Evolutionary conservation across 2,329 filamentous ascomycete genomes (phyloP).

Genomic region (Tolypocladium nubicola): DNA sequence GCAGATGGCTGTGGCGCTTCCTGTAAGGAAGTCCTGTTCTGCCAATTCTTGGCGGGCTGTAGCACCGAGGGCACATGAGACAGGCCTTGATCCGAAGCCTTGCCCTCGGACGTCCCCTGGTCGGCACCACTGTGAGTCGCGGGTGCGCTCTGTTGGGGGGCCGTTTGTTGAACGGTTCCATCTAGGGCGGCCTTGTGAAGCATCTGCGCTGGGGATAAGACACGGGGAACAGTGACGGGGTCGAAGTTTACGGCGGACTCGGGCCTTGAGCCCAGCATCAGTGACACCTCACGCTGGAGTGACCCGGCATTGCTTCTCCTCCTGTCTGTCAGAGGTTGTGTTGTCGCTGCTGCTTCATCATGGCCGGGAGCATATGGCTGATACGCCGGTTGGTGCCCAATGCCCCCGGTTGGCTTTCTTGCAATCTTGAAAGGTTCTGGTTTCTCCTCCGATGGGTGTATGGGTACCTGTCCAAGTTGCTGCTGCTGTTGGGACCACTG

Average conservation of each 20-base stretch:
- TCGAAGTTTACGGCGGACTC: conserved; percentile 11
- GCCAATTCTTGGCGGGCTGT: conserved; percentile 1
- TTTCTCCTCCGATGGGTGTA: not conserved
- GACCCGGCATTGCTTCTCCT: conserved; percentile 5
- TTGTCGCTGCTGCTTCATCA: not conserved
- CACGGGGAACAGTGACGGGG: conserved; percentile 9
- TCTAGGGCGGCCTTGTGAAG: conserved; percentile 9
- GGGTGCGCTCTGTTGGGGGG: not conserved
- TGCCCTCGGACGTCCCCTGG: too few relatives aligned
- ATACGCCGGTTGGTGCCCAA: conserved; percentile 1
- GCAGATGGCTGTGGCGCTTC: not conserved
- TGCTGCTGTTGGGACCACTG: not conserved
- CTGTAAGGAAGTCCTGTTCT: conserved; percentile 1
- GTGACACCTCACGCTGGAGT: conserved; percentile 14
- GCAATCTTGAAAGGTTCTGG: conserved; percentile 6
- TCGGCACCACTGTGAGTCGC: not conserved
- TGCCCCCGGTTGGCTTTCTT: conserved; percentile 4
- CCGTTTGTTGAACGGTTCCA: conserved; percentile 3
- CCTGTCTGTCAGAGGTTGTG: conserved; percentile 1
- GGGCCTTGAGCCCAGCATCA: conserved; percentile 9
- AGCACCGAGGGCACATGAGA: conserved; percentile 4
- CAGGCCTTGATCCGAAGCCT: not conserved
- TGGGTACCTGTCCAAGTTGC: not conserved
- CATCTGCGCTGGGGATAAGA: conserved; percentile 12
- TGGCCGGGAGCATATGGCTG: conserved; percentile 7